Conservation (phyloP, 345 rosid genomes). For the Eucalyptus caleyi region DNA sequence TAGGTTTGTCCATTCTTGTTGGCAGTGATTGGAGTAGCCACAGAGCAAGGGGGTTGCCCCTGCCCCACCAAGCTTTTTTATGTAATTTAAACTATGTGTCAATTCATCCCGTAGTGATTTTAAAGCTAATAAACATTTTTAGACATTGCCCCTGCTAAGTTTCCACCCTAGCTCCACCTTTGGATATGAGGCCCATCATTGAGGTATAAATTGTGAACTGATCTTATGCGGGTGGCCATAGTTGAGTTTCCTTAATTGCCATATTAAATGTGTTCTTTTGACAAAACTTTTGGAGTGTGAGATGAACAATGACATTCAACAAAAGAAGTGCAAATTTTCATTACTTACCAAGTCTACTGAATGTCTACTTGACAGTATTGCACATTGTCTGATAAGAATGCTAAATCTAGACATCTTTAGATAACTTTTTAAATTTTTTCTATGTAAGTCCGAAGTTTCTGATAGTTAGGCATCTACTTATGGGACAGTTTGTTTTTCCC, state of each 20-base stretch:
- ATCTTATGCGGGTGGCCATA: not conserved
- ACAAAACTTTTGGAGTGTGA: not conserved
- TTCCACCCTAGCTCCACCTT: not conserved
- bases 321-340: not conserved
- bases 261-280: not conserved
- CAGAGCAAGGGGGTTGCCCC: not conserved
- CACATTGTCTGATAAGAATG: not conserved
- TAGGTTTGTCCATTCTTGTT: not conserved
- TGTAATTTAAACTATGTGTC: not conserved
- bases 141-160: not conserved
- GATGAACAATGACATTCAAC: not conserved
- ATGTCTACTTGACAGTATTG: not conserved
- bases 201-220: not conserved
- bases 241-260: not conserved
- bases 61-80: not conserved
- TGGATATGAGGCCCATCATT: not conserved
- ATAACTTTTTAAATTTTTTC: not conserved
- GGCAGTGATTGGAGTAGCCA: not conserved
- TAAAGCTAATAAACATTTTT: not conserved
- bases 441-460: not conserved
- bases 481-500: not conserved
- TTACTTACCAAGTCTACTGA: not conserved
- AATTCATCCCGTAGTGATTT: not conserved
- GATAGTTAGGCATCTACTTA: not conserved
- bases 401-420: not conserved